Base-by-base conservation (phyloP, 345 rosid species). In the Syzygium aqueum region DNA sequence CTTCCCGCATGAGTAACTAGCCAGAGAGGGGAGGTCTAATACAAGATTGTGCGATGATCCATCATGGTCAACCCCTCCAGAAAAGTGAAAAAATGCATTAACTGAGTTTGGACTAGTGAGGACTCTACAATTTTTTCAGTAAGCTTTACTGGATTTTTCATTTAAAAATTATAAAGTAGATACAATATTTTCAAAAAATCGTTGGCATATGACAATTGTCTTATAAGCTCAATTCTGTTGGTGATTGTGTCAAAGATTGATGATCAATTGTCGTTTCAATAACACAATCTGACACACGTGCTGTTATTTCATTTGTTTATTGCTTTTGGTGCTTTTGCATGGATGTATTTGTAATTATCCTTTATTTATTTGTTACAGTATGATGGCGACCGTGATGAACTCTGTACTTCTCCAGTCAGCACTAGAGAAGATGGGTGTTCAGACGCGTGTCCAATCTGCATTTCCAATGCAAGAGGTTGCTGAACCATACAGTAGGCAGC, bases 371-470 rank as follows among this genome's bases (percentile, higher is more conserved):
- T 86, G 87, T 90, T 40, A 50, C 94, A 96, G 98, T 87, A 95
- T 94, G 98, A 97, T 95, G 98, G 98, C 97, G 84, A 94, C 98
- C 25, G 97, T 95, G 89, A 97, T 97, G 98, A 97, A 95, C 88
- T 93, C 97, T 61, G 88, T 94, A 63, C 92, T 97, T 90, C 95
- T 97, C 78, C 99, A 97, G 84, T 95, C 98, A 84, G 93, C 98
- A 21, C 89, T 97, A 87, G 99, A 96, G 90, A 96, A 96, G 93
- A 86, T 92, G 84, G 97, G 96, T 86, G 89, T 96, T 65, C 96
- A 94, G 90, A 89, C 96, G 5, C 96, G 95, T 57, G 92, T 96
- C 85, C 99, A 97, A 89, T 96, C 95, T 89, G 91, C 96, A 73
- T 92, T 95, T 78, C 63, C 94, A 11, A 92, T 97, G 92, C 94